Evolutionary conservation across 352 stramenopile genomes (phyloP).

Genomic region (Thraustochytrium sp.): DNA sequence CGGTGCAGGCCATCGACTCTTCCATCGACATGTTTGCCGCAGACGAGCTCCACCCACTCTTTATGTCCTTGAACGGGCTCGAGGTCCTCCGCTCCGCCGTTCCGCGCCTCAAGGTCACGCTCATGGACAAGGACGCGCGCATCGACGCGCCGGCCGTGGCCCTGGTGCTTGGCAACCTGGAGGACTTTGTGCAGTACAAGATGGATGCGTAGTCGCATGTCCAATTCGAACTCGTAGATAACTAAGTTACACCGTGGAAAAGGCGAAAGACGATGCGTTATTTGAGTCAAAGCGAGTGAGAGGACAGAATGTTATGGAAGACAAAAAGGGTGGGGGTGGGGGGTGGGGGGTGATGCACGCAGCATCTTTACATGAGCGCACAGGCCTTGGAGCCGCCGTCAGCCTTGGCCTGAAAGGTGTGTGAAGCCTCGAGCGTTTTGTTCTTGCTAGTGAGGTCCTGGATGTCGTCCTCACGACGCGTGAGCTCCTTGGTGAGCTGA

Average conservation of each 20-base stretch:
- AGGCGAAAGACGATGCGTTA: too few species aligned
- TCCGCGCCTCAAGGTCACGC: not conserved
- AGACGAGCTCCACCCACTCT: not conserved
- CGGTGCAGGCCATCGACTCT: slow-evolving; percentile 14
- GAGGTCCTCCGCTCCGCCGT: not conserved
- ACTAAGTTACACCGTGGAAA: too few species aligned
- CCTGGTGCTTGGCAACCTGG: not conserved
- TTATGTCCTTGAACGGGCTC: not conserved
- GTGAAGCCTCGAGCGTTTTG: not conserved
- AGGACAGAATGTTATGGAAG: not conserved
- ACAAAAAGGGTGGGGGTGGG: not conserved
- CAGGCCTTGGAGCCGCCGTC: not conserved
- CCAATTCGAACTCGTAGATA: not conserved
- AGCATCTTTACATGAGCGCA: slow-evolving; percentile 11
- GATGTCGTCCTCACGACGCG: not conserved
- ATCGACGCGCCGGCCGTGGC: not conserved
- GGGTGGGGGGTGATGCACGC: too few species aligned
- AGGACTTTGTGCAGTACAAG: slow-evolving; percentile 34
- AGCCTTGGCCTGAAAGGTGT: not conserved
- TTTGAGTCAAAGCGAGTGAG: not conserved
- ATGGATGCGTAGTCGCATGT: not conserved
- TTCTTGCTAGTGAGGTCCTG: not conserved
- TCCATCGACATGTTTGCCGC: slow-evolving; percentile 17
- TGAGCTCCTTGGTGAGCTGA: not conserved
- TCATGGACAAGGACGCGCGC: not conserved